Evolutionary conservation across 202 grass and related monocot genomes (phyloP), one percentile per base, ranked within the genome.

Genomic region (Dendrocalamus latiflorus): DNA sequence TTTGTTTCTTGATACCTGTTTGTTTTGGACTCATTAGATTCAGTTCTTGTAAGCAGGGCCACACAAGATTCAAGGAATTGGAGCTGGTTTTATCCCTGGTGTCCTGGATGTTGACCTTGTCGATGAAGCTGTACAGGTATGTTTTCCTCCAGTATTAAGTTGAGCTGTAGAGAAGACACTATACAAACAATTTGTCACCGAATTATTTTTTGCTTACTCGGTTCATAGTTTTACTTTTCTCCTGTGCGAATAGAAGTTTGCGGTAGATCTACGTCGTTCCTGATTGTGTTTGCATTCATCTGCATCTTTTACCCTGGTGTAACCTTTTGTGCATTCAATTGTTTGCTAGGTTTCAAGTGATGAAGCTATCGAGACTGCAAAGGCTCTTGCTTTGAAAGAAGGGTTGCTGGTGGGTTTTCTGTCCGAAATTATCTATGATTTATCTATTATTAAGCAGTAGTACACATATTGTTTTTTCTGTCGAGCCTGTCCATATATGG

Each of bases 61-160:
- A 68, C 95, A 98, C 85, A 98, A 98, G 70, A 98, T 98, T 81
- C 95, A 98, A 77, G 95, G 95, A 79, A 91, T 98, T 73, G 95
- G 95, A 90, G 90, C 95, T 86, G 95, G 95, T 74, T 98, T 98
- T 82, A 83, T 98, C 77, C 95, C 95, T 48, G 88, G 84, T 67
- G 95, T 98, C 70, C 77, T 98, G 75, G 57, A 88, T 74, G 88
- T 93, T 79, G 72, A 85, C 80, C 82, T 94, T 41, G 79, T 98
- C 78, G 76, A 98, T 91, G 95, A 94, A 94, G 57, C 79, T 47
- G 6, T 98, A 18, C 86, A 91, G 48, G 95, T 98, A 88, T 65
- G 63, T 41, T 80, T 41, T 74, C 42, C 44, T 77, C 2, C 6
- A 49, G 41, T 82, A 59, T 42, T 42, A 48, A 50, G 8, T n/a